Evolutionary conservation across 2,329 filamentous ascomycete species (phyloP).

Genomic region (Colletotrichum higginsianum): DNA sequence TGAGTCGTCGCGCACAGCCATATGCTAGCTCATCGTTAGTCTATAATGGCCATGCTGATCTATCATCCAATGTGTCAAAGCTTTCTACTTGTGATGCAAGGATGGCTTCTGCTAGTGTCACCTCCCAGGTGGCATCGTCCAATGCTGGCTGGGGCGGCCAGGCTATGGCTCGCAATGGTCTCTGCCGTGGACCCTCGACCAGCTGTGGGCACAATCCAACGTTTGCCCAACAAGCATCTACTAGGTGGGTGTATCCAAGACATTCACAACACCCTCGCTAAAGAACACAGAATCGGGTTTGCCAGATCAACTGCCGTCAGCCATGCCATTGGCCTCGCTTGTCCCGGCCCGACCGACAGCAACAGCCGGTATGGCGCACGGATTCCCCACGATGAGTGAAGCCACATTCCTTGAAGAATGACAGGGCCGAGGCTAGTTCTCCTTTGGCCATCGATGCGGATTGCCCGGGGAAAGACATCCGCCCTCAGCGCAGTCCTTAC

Average conservation of each 20-base stretch:
- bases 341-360: conserved; percentile 10
- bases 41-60: conserved; percentile 3
- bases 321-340: background rate
- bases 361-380: background rate
- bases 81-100: background rate
- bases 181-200: background rate
- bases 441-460: background rate
- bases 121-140: conserved; percentile 1
- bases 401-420: conserved; percentile 8
- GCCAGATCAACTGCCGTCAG: background rate
- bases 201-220: background rate
- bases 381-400: conserved; percentile 1
- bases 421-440: background rate
- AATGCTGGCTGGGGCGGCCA: background rate
- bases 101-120: conserved; percentile 10
- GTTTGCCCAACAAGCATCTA: conserved; percentile 3
- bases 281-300: background rate
- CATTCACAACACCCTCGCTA: background rate
- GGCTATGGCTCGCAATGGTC: conserved; percentile 7
- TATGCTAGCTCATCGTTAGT: conserved; percentile 18
- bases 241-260: background rate
- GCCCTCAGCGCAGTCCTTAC: conserved; percentile 1
- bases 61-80: conserved; percentile 8
- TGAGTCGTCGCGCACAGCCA: conserved; percentile 20
- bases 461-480: background rate